A percentile compares a stretch with the other conserved stretches of the same genome.
Conservation (phyloP, 2,329 filamentous ascomycete genomes). For the Penicillium thymicola region DNA sequence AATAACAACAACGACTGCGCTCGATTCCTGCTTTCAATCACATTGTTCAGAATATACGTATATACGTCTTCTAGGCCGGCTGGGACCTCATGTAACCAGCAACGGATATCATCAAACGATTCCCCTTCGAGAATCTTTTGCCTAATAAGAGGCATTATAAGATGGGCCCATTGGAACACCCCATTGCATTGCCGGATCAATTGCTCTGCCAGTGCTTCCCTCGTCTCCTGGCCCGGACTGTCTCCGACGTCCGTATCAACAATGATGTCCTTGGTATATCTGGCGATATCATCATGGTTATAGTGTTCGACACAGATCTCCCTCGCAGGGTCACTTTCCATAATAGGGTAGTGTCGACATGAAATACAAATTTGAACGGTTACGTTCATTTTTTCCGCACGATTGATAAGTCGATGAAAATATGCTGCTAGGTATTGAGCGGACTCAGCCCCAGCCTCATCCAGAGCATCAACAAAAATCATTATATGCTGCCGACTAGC, state of each 20-base stretch:
- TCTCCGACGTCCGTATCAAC: neutral
- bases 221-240: too few relatives aligned
- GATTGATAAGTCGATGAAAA: constrained; percentile 3
- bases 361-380: constrained; percentile 9
- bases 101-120: too few relatives aligned
- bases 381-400: neutral
- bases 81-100: too few relatives aligned
- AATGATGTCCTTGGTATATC: constrained; percentile 2
- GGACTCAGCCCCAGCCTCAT: constrained; percentile 9
- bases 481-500: neutral
- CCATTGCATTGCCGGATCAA: too few relatives aligned
- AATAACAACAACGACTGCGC: too few relatives aligned
- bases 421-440: constrained; percentile 2
- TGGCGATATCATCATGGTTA: neutral
- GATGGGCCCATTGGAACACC: too few relatives aligned
- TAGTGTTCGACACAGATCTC: constrained; percentile 9
- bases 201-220: too few relatives aligned
- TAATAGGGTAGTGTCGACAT: constrained; percentile 18
- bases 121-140: too few relatives aligned
- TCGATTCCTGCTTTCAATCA: too few relatives aligned
- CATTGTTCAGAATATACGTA: too few relatives aligned
- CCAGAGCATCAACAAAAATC: constrained; percentile 13
- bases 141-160: too few relatives aligned
- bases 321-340: neutral
- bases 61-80: too few relatives aligned